Evolutionary conservation across 192 early-diverging fungal genomes (phyloP).

Genomic region (Chytriomyces confervae): DNA sequence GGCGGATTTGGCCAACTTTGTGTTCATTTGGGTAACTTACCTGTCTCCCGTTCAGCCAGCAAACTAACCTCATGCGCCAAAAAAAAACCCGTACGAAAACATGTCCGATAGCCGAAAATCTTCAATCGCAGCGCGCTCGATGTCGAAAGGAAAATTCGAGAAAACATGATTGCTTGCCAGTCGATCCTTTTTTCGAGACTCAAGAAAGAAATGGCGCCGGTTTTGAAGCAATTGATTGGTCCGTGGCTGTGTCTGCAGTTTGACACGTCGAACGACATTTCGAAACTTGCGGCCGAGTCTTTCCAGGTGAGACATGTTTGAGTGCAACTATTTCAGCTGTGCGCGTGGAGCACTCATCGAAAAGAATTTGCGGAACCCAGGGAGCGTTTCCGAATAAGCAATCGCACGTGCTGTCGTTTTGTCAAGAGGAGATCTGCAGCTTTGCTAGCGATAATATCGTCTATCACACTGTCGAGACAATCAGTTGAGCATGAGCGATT

Average conservation of each 20-base stretch:
- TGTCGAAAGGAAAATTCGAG: constrained; percentile 83
- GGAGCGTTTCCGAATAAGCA: constrained; percentile 84
- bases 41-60: neutral
- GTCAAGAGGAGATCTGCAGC: constrained; percentile 73
- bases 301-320: constrained; percentile 62
- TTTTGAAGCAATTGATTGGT: constrained; percentile 81
- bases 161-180: constrained; percentile 72
- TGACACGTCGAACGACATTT: constrained; percentile 82
- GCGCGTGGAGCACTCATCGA: neutral
- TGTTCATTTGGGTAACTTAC: constrained; percentile 24
- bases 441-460: constrained; percentile 73
- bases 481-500: constrained; percentile 59
- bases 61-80: neutral
- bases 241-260: constrained; percentile 84
- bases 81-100: no score
- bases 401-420: constrained; percentile 76
- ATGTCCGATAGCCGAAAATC: constrained; percentile 58
- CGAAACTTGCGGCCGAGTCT: constrained; percentile 62
- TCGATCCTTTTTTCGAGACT: constrained; percentile 65
- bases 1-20: constrained; percentile 9
- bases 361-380: constrained; percentile 46
- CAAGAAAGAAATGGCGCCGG: constrained; percentile 77
- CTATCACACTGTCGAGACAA: constrained; percentile 77
- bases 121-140: constrained; percentile 75
- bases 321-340: neutral